Base-by-base conservation (phyloP, 1,284 basidiomycete genomes). In the Sutorius eximius region DNA sequence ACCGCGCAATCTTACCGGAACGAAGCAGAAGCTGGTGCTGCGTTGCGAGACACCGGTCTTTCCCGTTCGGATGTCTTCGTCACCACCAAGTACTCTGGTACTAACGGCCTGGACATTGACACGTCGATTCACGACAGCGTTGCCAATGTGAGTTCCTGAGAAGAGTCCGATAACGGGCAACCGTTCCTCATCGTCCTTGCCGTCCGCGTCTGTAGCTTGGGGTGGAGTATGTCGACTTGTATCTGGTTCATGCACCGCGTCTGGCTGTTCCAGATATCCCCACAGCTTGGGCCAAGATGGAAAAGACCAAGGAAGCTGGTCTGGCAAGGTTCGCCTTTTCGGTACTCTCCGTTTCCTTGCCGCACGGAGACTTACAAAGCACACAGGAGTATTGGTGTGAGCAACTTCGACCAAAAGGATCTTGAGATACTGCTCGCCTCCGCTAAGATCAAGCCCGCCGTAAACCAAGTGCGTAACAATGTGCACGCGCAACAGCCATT, bases 341-440 rank as follows among this genome's bases (percentile, higher is more conserved):
- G 9, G 3, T 27, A 15, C 5, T 33, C 16, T 10, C 18, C 18
- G 8, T 36, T 44, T 34, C 34, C 34, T 47, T 42, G 15, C n/a
- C 36, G 8, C 30, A 32, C 16, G 36, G 32, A 27, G 18, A 40
- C 20, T 52, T 20, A 40, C 11, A 44, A 42, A 27, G 24, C 24
- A 13, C 16, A 4, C 43, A 87, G 84, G 80, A 86, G 82, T 58
- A 87, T 89, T 52, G 88, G 88, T n/a, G 83, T 91, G 22, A 86
- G 82, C 69, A 91, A 91, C 72, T 89, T 86, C 66, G 69, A 71
- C n/a, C 73, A 85, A 24, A 65, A 75, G 4, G 75, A 85, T 40
- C 75, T 89, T 37, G 72, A 83, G 60, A 73, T 74, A 24, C 67
- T 91, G 11, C 64, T 89, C 33, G 76, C 77, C 48, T 72, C 76